Evolutionary conservation across 2,329 filamentous ascomycete genomes (phyloP).

Genomic region (Sporothrix globosa): DNA sequence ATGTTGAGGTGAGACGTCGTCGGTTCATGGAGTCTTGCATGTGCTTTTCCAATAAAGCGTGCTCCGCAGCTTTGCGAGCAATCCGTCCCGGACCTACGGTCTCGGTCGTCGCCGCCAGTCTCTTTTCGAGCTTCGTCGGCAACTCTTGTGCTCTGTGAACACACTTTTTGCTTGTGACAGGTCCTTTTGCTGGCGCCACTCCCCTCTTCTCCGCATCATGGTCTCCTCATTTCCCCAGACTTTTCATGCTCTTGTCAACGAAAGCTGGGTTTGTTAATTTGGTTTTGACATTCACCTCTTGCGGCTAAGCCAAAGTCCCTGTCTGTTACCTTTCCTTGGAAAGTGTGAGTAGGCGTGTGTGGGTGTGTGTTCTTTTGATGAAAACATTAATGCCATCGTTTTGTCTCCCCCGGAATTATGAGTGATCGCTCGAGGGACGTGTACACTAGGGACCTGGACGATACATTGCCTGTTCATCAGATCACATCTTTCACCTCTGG

Average conservation of each 20-base stretch:
- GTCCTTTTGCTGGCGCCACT: neutral
- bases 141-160: neutral
- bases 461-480: too few relatives aligned
- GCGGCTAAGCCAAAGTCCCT: neutral
- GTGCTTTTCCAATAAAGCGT: neutral
- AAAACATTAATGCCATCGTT: too few relatives aligned
- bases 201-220: constrained; percentile 15
- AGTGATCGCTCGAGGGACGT: too few relatives aligned
- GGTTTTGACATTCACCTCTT: neutral
- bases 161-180: constrained; percentile 21
- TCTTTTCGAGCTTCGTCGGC: neutral
- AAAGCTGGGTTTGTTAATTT: neutral
- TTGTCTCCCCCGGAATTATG: too few relatives aligned
- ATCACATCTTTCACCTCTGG: too few relatives aligned
- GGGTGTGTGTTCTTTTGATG: neutral
- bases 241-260: neutral
- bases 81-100: neutral
- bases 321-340: neutral
- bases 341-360: too few relatives aligned
- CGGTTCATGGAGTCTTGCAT: constrained; percentile 5
- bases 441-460: too few relatives aligned
- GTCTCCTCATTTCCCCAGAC: constrained; percentile 23
- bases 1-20: neutral
- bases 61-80: too few relatives aligned
- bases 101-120: constrained; percentile 1